phyloP scores from a whole-genome alignment of 192 early-diverging fungal species.

The Entomortierella chlamydospora region DNA sequence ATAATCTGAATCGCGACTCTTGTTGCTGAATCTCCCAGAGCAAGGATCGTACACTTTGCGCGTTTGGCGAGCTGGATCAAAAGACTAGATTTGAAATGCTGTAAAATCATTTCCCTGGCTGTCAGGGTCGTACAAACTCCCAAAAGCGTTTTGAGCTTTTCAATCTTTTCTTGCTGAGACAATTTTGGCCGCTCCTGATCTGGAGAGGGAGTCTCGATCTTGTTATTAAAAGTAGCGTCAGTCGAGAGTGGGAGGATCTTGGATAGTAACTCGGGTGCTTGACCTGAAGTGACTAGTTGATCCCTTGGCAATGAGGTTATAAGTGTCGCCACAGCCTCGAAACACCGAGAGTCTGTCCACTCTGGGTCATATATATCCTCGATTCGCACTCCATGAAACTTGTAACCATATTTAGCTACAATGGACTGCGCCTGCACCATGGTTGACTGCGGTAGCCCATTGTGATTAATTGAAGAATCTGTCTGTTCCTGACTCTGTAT shows the following conservation, averaged over 20 bases:
- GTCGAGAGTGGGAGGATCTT: constrained; percentile 19
- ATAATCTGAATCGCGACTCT: constrained; percentile 83
- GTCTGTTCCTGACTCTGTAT: constrained; percentile 2
- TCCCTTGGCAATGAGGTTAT: constrained; percentile 44
- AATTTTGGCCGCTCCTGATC: constrained; percentile 14
- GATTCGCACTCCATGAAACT: constrained; percentile 61
- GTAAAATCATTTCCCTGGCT: constrained; percentile 77
- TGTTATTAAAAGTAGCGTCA: neutral
- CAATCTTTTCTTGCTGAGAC: constrained; percentile 30
- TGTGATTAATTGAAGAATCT: neutral
- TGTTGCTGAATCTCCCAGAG: constrained; percentile 85
- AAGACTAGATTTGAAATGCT: constrained; percentile 70
- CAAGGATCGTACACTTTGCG: constrained; percentile 68
- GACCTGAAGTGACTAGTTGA: constrained; percentile 30
- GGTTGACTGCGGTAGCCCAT: constrained; percentile 18
- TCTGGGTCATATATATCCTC: constrained; percentile 74
- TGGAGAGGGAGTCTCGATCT: neutral
- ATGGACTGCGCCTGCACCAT: constrained; percentile 56
- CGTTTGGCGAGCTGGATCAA: constrained; percentile 62
- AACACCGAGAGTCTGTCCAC: constrained; percentile 51
- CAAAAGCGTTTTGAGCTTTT: constrained; percentile 66
- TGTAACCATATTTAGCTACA: constrained; percentile 51
- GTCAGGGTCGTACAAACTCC: constrained; percentile 66
- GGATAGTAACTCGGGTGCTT: constrained; percentile 38
- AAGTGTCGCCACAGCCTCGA: constrained; percentile 40